Evolutionary conservation across 495 filamentous ascomycete species (phyloP).

Genomic region (Neurospora discreta): DNA sequence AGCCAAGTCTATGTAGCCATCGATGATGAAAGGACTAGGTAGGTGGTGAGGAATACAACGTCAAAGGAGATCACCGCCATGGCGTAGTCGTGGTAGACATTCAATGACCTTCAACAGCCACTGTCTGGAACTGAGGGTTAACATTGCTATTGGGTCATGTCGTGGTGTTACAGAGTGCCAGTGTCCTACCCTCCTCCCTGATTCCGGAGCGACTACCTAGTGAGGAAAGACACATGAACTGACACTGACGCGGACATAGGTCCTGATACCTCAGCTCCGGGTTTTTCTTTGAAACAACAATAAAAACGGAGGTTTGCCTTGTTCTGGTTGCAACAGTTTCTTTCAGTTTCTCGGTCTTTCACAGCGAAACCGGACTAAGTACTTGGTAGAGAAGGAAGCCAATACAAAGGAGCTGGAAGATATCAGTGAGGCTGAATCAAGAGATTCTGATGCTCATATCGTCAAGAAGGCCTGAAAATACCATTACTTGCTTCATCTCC

Average conservation of each 20-base stretch:
- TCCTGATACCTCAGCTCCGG: background rate
- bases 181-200: background rate
- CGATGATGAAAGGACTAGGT: background rate
- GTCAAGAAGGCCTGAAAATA: background rate
- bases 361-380: background rate
- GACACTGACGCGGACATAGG: background rate
- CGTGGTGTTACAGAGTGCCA: background rate
- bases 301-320: background rate
- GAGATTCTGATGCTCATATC: background rate
- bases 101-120: background rate
- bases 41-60: background rate
- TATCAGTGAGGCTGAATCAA: background rate
- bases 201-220: background rate
- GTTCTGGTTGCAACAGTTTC: background rate
- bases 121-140: background rate
- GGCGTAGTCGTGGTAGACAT: background rate
- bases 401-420: background rate
- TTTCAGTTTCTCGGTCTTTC: background rate
- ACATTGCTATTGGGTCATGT: background rate
- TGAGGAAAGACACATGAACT: background rate
- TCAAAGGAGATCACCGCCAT: background rate
- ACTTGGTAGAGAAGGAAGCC: background rate
- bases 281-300: background rate
- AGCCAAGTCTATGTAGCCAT: background rate
- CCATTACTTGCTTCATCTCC: background rate